Evolutionary conservation across 1,139 yeast species (phyloP).

Genomic region (Debaryomyces psychrophilus): DNA sequence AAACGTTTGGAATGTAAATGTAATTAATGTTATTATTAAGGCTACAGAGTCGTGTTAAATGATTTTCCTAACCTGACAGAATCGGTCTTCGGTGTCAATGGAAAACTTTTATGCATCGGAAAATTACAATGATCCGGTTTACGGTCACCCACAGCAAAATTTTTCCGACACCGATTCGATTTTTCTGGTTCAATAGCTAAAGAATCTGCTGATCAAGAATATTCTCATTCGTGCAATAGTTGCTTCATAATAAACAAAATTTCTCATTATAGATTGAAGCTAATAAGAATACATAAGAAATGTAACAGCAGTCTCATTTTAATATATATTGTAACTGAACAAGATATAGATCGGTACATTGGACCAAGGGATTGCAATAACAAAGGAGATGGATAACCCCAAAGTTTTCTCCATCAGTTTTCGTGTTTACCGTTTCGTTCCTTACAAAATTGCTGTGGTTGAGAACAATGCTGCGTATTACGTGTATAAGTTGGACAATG

Average conservation of each 20-base stretch:
- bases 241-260: neutral
- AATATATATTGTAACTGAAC: too few relatives aligned
- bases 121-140: neutral
- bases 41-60: neutral
- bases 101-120: constrained; percentile 2
- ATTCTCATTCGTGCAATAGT: neutral
- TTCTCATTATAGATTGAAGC: too few relatives aligned
- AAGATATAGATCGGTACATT: too few relatives aligned
- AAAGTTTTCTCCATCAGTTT: neutral
- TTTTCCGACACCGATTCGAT: neutral
- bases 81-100: neutral
- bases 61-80: neutral
- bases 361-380: neutral
- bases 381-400: neutral
- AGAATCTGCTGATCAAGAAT: neutral
- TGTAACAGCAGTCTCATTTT: too few relatives aligned
- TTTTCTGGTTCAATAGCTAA: neutral
- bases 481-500: neutral
- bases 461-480: neutral
- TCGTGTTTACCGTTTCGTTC: neutral
- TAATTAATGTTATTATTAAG: neutral
- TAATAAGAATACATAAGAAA: too few relatives aligned
- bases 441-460: neutral
- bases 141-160: neutral
- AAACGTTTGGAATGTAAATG: too few relatives aligned